These are phyloP conservation scores for Pythium scleroteichum DNA, from an alignment of 352 stramenopile species.

Conservation along the genomic window DNA sequence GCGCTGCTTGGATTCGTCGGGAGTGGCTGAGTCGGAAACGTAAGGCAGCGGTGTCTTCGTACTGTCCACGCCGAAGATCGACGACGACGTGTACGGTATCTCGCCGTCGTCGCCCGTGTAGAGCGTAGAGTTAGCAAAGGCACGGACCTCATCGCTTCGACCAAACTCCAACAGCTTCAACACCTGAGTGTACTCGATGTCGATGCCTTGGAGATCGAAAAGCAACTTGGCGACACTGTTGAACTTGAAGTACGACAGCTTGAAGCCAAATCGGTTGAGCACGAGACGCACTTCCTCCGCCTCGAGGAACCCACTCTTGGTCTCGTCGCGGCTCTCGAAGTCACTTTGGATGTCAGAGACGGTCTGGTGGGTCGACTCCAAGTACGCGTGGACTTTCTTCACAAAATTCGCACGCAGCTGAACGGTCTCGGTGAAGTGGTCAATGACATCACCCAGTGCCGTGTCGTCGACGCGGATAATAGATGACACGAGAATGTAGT, in stretches of 20 bases:
- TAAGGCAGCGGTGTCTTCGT: background rate
- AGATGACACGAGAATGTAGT: constrained; percentile 28
- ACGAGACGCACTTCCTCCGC: constrained; percentile 27
- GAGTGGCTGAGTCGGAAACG: background rate
- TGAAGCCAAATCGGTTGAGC: constrained; percentile 27
- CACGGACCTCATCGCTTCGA: constrained; percentile 17
- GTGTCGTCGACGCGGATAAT: constrained; percentile 29
- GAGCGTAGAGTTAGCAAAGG: constrained; percentile 1
- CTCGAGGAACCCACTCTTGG: constrained; percentile 14
- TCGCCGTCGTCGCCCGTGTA: background rate
- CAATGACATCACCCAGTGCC: constrained; percentile 30
- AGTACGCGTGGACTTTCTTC: constrained; percentile 18
- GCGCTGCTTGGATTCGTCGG: background rate
- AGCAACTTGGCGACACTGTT: constrained; percentile 33
- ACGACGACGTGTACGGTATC: constrained; percentile 2
- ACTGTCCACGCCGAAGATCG: constrained; percentile 4
- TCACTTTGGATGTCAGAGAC: constrained; percentile 19
- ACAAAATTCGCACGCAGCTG: constrained; percentile 27
- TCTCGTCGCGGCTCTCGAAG: constrained; percentile 13
- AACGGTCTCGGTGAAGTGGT: constrained; percentile 30
- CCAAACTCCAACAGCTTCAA: constrained; percentile 24
- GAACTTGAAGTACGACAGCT: constrained; percentile 32
- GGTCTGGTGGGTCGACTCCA: constrained; percentile 17
- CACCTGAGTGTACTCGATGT: constrained; percentile 29
- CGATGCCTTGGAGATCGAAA: constrained; percentile 23